These are phyloP conservation scores for Cercophora newfieldiana DNA, from an alignment of 495 filamentous ascomycete species.

Conservation along the genomic window DNA sequence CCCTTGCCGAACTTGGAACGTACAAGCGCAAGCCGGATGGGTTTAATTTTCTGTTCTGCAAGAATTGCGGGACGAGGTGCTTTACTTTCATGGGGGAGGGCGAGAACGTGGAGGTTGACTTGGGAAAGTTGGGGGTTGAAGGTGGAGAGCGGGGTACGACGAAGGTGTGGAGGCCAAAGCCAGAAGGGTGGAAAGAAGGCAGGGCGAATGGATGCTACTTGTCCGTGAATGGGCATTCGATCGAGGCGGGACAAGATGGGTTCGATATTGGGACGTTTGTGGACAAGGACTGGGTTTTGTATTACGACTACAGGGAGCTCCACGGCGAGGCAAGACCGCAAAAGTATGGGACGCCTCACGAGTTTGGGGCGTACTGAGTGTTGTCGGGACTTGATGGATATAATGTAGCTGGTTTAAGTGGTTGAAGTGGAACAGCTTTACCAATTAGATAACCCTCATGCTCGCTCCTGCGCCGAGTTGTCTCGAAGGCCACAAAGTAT, in stretches of 20 bases:
- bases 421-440: no score
- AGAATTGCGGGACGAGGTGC: constrained; percentile 35
- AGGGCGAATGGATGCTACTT: constrained; percentile 19
- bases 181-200: constrained; percentile 24
- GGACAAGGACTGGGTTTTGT: constrained; percentile 30
- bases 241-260: constrained; percentile 31
- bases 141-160: constrained; percentile 17
- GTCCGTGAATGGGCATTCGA: constrained; percentile 33
- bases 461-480: no score
- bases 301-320: constrained; percentile 28
- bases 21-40: constrained; percentile 28
- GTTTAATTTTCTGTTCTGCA: constrained; percentile 36
- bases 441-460: no score
- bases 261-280: constrained; percentile 30
- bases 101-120: constrained; percentile 11
- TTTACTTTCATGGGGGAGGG: constrained; percentile 29
- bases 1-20: constrained; percentile 24
- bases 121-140: constrained; percentile 2
- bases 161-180: constrained; percentile 32
- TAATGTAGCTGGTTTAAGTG: no score
- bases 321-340: not conserved
- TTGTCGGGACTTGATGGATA: no score
- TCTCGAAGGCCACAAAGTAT: no score
- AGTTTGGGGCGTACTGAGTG: constrained; percentile 6
- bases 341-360: constrained; percentile 4